Evolutionary conservation across 352 stramenopile genomes (phyloP).

Genomic region (Globisporangium nodosum): DNA sequence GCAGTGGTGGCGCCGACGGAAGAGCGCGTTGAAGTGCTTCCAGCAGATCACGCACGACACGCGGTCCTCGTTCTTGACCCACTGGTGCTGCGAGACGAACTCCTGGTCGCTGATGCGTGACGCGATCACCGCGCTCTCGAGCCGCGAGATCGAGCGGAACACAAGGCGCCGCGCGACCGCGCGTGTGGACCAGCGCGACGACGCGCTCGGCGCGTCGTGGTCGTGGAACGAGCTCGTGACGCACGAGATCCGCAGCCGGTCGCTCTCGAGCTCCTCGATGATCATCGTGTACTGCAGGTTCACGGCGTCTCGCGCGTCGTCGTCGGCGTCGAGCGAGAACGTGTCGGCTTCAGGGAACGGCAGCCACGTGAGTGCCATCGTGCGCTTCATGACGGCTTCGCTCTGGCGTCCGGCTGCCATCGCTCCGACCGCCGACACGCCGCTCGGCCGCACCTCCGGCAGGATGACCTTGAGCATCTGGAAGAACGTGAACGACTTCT

Average conservation of each 20-base stretch:
- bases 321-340: slow-evolving; percentile 1
- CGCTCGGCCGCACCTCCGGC: slow-evolving; percentile 23
- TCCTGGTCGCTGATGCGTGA: slow-evolving; percentile 38
- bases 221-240: slow-evolving; percentile 56
- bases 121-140: slow-evolving; percentile 43
- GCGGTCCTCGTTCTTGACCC: slow-evolving; percentile 61
- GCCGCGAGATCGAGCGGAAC: slow-evolving; percentile 33
- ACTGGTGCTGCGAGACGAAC: slow-evolving; percentile 42
- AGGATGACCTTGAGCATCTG: slow-evolving; percentile 58
- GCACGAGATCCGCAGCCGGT: slow-evolving; percentile 46
- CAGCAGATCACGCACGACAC: slow-evolving; percentile 52
- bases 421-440: slow-evolving; percentile 3
- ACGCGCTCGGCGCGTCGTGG: slow-evolving; percentile 20
- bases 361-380: slow-evolving; percentile 53
- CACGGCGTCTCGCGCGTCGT: slow-evolving; percentile 21
- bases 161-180: slow-evolving; percentile 42
- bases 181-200: slow-evolving; percentile 24
- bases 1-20: slow-evolving; percentile 56
- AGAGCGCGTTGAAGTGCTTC: slow-evolving; percentile 57
- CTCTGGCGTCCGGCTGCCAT: slow-evolving; percentile 18
- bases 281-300: slow-evolving; percentile 63
- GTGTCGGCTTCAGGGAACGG: slow-evolving; percentile 27
- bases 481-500: slow-evolving; percentile 60
- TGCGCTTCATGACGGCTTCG: slow-evolving; percentile 49
- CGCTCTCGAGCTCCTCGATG: slow-evolving; percentile 45